Base-by-base conservation (phyloP, 2,329 filamentous ascomycete species). In the Cladosporium phlei region DNA sequence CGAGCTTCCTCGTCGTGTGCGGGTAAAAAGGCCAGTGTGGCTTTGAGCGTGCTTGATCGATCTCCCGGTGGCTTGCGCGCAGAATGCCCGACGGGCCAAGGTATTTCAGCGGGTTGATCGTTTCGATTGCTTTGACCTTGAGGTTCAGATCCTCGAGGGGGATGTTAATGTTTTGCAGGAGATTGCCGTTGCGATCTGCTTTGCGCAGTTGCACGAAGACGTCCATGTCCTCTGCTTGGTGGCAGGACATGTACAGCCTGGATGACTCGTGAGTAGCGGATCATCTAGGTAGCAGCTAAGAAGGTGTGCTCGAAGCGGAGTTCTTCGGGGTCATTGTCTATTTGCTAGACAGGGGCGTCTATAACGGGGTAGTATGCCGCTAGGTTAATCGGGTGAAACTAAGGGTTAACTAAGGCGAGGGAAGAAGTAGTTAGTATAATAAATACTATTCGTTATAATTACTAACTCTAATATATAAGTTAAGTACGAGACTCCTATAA, bases 211-310 rank as follows among this genome's bases (percentile, higher is more conserved):
- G 24, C 20, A 54, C 45, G 27, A 38, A 50, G 9, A 55, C 40
- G 42, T 51, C 47, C 38, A 55, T 46, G 44, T 55, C 53, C 32
- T 55, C 48, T 17, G 30, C 22, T 12, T 55, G 47, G 10, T 38
- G 29, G 37, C 44, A 50, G 10, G 58, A 74, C 22, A 57, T 68
- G 57, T 70, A 72, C 0, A 76, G 57, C 0, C 68, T 54, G 0
- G 70, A n/a, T n/a, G 54, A 0, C n/a, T n/a, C n/a, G n/a, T n/a
- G n/a, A n/a, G n/a, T n/a, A n/a, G n/a, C n/a, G n/a, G n/a, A n/a
- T n/a, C n/a, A n/a, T n/a, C n/a, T n/a, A n/a, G n/a, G n/a, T n/a
- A n/a, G n/a, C n/a, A n/a, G n/a, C n/a, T n/a, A n/a, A n/a, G n/a
- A n/a, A n/a, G n/a, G n/a, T n/a, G n/a, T n/a, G n/a, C n/a, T n/a